A percentile compares a stretch with the other conserved stretches of the same genome.
phyloP scores from a whole-genome alignment of 164 flowering plant genomes.

The Buxus sempervirens region DNA sequence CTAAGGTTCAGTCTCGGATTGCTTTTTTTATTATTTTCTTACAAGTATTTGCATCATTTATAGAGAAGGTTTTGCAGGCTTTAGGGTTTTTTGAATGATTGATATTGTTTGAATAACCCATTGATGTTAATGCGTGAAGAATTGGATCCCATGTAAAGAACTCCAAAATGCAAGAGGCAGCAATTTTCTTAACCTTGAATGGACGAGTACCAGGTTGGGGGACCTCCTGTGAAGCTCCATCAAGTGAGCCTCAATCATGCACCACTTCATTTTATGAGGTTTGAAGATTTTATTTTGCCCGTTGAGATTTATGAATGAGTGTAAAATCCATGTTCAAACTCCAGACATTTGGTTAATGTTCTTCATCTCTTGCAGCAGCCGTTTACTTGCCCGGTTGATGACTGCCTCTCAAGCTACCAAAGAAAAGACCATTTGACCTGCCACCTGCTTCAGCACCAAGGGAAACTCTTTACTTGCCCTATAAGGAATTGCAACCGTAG shows the following conservation, averaged over 20 bases:
- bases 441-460: slow-evolving; percentile 67
- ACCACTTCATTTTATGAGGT: slow-evolving; percentile 26
- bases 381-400: slow-evolving; percentile 67
- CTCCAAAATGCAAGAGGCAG: slow-evolving; percentile 75
- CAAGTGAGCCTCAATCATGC: slow-evolving; percentile 73
- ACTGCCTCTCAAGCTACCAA: slow-evolving; percentile 65
- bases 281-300: slow-evolving; percentile 20
- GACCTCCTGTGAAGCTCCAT: slow-evolving; percentile 91
- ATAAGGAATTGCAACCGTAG: slow-evolving; percentile 42
- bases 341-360: slow-evolving; percentile 36
- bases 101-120: slow-evolving; percentile 3
- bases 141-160: slow-evolving; percentile 68
- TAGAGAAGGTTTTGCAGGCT: slow-evolving; percentile 37
- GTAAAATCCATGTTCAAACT: slow-evolving; percentile 2
- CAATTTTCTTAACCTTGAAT: slow-evolving; percentile 35
- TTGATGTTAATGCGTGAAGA: slow-evolving; percentile 45
- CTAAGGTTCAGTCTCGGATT: background rate
- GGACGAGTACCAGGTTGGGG: slow-evolving; percentile 86
- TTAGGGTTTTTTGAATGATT: slow-evolving; percentile 7
- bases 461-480: slow-evolving; percentile 68
- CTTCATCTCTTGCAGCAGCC: slow-evolving; percentile 51
- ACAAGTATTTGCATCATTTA: background rate
- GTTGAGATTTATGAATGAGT: background rate
- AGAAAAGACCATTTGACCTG: slow-evolving; percentile 87
- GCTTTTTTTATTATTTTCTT: background rate